Evolutionary conservation across 2,329 filamentous ascomycete species (phyloP).

Genomic region (Knufia petricola): DNA sequence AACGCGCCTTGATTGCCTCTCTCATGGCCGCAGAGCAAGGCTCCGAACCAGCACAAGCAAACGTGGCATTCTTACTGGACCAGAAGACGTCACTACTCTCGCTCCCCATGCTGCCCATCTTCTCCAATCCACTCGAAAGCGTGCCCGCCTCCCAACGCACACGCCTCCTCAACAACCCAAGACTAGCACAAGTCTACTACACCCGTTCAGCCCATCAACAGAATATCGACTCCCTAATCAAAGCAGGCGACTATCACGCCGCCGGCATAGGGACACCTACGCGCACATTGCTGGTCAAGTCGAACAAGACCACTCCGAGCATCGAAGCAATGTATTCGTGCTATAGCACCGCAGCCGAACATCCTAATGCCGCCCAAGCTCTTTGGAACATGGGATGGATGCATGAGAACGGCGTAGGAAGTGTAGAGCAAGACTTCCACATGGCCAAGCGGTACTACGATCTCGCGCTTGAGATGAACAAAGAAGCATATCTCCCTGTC

Average conservation of each 20-base stretch:
- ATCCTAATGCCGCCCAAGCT: slow-evolving; percentile 84
- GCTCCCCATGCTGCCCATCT: slow-evolving; percentile 45
- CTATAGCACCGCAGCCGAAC: slow-evolving; percentile 86
- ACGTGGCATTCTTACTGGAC: slow-evolving; percentile 79
- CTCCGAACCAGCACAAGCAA: slow-evolving; percentile 80
- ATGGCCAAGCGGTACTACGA: slow-evolving; percentile 96
- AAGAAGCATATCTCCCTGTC: slow-evolving; percentile 88
- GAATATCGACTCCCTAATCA: slow-evolving; percentile 88
- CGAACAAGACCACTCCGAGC: slow-evolving; percentile 37
- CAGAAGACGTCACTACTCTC: slow-evolving; percentile 55
- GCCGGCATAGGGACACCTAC: slow-evolving; percentile 54
- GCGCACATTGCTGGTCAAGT: background rate
- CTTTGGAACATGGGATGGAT: slow-evolving; percentile 98
- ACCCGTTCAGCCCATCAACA: slow-evolving; percentile 85
- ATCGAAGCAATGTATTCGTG: slow-evolving; percentile 83
- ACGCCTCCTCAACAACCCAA: slow-evolving; percentile 45
- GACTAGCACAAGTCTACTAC: slow-evolving; percentile 81
- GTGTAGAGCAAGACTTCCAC: slow-evolving; percentile 89
- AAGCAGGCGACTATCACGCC: slow-evolving; percentile 98
- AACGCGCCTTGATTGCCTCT: slow-evolving; percentile 69
- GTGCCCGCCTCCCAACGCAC: slow-evolving; percentile 19
- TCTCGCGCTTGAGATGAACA: slow-evolving; percentile 78
- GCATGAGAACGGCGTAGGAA: slow-evolving; percentile 85
- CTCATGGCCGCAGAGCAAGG: slow-evolving; percentile 88
- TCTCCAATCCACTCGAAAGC: slow-evolving; percentile 30